phyloP scores from a whole-genome alignment of 805 yeast species.

The Kodamaea laetipori region DNA sequence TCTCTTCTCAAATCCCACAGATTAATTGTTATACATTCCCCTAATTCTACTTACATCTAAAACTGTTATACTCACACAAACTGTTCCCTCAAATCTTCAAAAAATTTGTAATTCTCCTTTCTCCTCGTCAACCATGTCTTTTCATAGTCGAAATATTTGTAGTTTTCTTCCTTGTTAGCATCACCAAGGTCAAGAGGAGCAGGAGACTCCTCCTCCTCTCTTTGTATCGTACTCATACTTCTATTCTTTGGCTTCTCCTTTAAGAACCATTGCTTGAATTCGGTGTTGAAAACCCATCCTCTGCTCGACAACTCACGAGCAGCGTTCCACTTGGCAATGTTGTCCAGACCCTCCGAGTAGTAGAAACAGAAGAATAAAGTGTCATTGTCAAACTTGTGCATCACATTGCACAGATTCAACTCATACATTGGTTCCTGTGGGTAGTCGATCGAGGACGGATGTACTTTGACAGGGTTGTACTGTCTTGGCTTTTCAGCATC shows the following conservation, averaged over 20 bases:
- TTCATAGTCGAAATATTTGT: slow-evolving; percentile 86
- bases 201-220: slow-evolving; percentile 17
- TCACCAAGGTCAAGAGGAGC: slow-evolving; percentile 25
- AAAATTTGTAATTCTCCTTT: slow-evolving; percentile 41
- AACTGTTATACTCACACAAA: slow-evolving; percentile 4
- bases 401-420: slow-evolving; percentile 58
- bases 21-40: no score
- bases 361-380: slow-evolving; percentile 92
- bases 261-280: slow-evolving; percentile 78
- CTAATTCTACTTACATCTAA: no score
- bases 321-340: slow-evolving; percentile 50
- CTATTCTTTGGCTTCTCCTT: slow-evolving; percentile 48
- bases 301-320: slow-evolving; percentile 77
- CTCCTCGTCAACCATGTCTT: slow-evolving; percentile 53
- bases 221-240: slow-evolving; percentile 24
- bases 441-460: slow-evolving; percentile 85
- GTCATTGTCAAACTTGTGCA: slow-evolving; percentile 77
- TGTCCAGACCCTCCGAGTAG: slow-evolving; percentile 53
- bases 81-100: slow-evolving; percentile 25
- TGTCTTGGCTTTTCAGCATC: slow-evolving; percentile 84
- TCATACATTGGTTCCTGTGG: slow-evolving; percentile 83
- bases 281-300: slow-evolving; percentile 80
- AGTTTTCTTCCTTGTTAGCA: slow-evolving; percentile 46
- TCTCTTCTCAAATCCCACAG: no score
- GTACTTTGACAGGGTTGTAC: slow-evolving; percentile 77